Conservation (phyloP, 345 rosid genomes). For the Ricinus communis region DNA sequence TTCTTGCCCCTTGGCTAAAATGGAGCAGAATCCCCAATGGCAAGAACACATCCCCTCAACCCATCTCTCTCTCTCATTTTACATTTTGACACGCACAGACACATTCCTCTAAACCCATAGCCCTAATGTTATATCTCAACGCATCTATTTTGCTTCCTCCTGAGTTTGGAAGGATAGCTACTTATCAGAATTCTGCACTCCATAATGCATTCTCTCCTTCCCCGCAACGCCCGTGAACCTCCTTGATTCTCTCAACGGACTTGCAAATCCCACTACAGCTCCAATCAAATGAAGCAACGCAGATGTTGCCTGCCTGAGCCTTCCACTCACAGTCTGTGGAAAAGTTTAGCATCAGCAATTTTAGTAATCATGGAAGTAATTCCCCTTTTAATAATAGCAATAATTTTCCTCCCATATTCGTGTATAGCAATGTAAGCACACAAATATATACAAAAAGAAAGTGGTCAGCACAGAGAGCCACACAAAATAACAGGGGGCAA, state of each 20-base stretch:
- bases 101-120: slow-evolving; percentile 15
- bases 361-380: not conserved
- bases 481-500: no score
- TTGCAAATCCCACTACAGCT: slow-evolving; percentile 87
- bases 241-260: slow-evolving; percentile 82
- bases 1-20: slow-evolving; percentile 24
- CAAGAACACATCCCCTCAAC: slow-evolving; percentile 12
- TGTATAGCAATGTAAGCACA: not conserved
- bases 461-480: no score
- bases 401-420: not conserved
- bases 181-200: slow-evolving; percentile 59
- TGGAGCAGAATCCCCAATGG: slow-evolving; percentile 24
- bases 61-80: slow-evolving; percentile 17
- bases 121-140: not conserved
- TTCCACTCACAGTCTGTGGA: slow-evolving; percentile 89
- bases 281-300: slow-evolving; percentile 94
- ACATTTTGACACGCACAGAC: slow-evolving; percentile 7
- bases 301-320: slow-evolving; percentile 87
- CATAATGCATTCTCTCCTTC: slow-evolving; percentile 77
- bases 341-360: not conserved
- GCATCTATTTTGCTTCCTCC: slow-evolving; percentile 31
- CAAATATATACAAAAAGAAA: not conserved
- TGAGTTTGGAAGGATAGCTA: slow-evolving; percentile 29
- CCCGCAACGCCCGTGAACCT: slow-evolving; percentile 84
- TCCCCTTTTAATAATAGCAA: not conserved